Conservation (phyloP, 176 grass and related monocot genomes). For the Oryza longistaminata region DNA sequence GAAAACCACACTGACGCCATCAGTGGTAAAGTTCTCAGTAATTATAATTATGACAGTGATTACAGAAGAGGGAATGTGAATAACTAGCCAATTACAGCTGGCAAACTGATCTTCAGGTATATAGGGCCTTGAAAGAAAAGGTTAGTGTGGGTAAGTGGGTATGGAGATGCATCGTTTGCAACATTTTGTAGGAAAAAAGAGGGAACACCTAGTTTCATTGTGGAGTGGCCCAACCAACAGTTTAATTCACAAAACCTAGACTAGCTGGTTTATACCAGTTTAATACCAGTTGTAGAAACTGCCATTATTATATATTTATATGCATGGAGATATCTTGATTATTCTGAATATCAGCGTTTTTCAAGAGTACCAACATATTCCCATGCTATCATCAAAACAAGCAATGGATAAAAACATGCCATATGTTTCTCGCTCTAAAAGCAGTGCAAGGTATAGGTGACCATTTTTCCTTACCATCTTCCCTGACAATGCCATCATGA, state of each 20-base stretch:
- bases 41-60: background rate
- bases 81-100: background rate
- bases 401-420: background rate
- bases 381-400: background rate
- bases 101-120: background rate
- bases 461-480: conserved; percentile 76
- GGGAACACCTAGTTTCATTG: background rate
- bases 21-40: background rate
- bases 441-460: conserved; percentile 1
- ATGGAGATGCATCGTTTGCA: background rate
- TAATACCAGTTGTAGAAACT: background rate
- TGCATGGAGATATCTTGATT: background rate
- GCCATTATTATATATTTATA: background rate
- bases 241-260: background rate
- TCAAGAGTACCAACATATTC: background rate
- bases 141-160: background rate
- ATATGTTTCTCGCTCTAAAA: background rate
- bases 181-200: background rate
- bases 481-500: conserved; percentile 96
- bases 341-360: background rate
- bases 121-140: background rate
- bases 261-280: background rate
- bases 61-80: background rate
- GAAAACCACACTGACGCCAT: background rate
- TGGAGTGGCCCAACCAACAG: background rate